phyloP scores from a whole-genome alignment of 305 asterid species.

The Nicotiana rustica region DNA sequence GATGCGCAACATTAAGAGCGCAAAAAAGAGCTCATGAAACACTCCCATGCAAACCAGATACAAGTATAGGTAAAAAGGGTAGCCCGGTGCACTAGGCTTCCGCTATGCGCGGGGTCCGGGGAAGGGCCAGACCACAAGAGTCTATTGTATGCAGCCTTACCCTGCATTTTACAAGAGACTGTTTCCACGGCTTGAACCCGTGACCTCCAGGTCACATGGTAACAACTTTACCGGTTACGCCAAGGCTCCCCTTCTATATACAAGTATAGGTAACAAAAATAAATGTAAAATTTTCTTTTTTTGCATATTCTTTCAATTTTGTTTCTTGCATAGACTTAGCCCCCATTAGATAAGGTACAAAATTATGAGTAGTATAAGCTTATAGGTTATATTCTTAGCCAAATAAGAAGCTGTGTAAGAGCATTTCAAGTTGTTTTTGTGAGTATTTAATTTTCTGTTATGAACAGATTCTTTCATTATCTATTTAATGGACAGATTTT shows the following conservation, averaged over 20 bases:
- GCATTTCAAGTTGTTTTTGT: conserved; percentile 24
- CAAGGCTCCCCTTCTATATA: too few relatives aligned
- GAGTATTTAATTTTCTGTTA: neutral
- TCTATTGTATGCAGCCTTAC: too few relatives aligned
- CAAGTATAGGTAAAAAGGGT: neutral
- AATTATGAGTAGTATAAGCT: neutral
- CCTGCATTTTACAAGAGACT: too few relatives aligned
- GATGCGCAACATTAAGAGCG: conserved; percentile 74
- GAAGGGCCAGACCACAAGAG: too few relatives aligned
- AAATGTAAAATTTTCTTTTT: neutral
- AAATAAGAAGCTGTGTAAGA: conserved; percentile 18
- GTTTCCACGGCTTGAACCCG: too few relatives aligned
- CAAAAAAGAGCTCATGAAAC: conserved; percentile 54
- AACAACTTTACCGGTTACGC: too few relatives aligned
- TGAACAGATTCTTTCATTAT: neutral
- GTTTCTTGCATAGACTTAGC: neutral
- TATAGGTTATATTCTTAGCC: neutral
- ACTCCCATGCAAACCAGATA: neutral
- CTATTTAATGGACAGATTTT: neutral
- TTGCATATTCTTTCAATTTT: neutral
- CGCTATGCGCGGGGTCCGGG: too few relatives aligned
- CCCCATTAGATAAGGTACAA: neutral
- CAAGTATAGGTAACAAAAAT: neutral
- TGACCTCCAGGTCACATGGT: too few relatives aligned
- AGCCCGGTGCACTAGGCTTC: too few relatives aligned